Evolutionary conservation across 106 monocot species (phyloP).

Genomic region (Posidonia australis): DNA sequence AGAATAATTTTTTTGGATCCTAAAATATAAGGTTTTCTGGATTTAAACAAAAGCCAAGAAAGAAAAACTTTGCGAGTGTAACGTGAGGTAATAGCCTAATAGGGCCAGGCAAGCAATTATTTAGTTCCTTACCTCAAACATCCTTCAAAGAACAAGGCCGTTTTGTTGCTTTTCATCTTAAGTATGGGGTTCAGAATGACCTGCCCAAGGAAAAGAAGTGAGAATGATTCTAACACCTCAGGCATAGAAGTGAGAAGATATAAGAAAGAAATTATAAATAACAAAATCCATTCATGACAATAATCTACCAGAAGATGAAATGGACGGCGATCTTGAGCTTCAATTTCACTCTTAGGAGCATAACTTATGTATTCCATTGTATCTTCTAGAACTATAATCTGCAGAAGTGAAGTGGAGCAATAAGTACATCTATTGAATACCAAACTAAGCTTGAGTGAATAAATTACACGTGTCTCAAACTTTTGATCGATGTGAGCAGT

Average conservation of each 20-base stretch:
- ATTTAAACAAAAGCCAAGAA: neutral
- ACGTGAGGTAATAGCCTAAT: neutral
- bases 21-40: no score
- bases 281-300: neutral
- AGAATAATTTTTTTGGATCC: no score
- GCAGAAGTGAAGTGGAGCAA: neutral
- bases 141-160: constrained; percentile 87
- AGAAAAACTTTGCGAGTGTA: neutral
- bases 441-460: neutral
- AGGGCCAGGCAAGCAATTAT: neutral
- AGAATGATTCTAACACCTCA: neutral
- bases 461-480: neutral
- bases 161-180: constrained; percentile 51
- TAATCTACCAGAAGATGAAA: constrained; percentile 77
- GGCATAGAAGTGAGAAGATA: neutral
- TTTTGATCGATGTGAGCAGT: no score
- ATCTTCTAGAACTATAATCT: constrained; percentile 96
- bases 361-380: constrained; percentile 85
- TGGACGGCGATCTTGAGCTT: constrained; percentile 73
- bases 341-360: constrained; percentile 48
- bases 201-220: constrained; percentile 26
- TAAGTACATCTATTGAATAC: neutral
- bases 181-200: constrained; percentile 85
- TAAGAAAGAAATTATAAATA: neutral
- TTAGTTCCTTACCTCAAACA: constrained; percentile 62